Evolutionary conservation across 1,284 basidiomycete genomes (phyloP).

Genomic region (Somion occarium): DNA sequence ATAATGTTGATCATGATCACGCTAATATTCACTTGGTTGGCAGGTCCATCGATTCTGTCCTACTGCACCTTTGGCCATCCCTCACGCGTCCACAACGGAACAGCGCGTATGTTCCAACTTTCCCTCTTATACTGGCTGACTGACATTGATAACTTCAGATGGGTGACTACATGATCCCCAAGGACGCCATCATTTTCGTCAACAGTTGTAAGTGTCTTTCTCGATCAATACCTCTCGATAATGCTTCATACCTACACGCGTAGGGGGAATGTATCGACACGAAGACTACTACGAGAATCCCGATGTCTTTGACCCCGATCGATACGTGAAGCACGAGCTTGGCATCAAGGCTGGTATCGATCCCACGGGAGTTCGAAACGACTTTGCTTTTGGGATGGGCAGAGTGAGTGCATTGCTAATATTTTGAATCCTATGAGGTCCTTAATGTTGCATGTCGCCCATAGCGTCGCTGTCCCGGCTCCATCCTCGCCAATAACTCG

Average conservation of each 20-base stretch:
- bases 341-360: conserved; percentile 5
- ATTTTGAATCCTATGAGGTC: not conserved
- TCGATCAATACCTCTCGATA: too few species aligned
- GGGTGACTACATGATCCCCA: conserved; percentile 2
- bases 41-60: conserved; percentile 15
- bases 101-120: not conserved
- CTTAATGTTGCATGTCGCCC: not conserved
- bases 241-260: too few species aligned
- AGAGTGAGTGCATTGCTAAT: conserved; percentile 7
- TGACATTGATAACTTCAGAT: not conserved
- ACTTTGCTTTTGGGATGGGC: conserved; percentile 8
- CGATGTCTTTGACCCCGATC: conserved; percentile 5
- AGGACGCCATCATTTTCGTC: conserved; percentile 5
- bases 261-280: conserved; percentile 5
- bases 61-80: conserved; percentile 15
- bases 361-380: conserved; percentile 1
- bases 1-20: too few species aligned
- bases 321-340: conserved; percentile 3
- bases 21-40: not conserved
- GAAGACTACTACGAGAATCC: conserved; percentile 5
- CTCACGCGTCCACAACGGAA: conserved; percentile 10
- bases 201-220: conserved; percentile 3
- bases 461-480: conserved; percentile 9
- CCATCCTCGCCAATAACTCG: conserved; percentile 5
- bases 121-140: not conserved